Base-by-base conservation (phyloP, 768 basidiomycete genomes). In the Tylopilus intermedius region DNA sequence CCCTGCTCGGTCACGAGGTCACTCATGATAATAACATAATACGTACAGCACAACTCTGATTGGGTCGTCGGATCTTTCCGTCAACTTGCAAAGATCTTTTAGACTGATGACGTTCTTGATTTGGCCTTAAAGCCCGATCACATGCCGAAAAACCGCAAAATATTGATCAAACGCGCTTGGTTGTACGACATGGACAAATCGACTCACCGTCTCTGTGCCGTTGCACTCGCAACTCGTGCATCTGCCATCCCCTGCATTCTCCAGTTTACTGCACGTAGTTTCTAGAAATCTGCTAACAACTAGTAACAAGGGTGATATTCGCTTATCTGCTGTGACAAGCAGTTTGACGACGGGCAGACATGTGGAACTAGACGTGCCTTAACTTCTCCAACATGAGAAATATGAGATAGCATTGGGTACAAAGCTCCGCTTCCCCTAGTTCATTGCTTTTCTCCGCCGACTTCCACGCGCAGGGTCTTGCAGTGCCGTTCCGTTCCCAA, bases 381-480 rank as follows among this genome's bases (percentile, higher is more conserved):
- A 33, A 45, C 38, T 38, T 18, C 18, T 18, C 18, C 18, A 18
- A 18, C 18, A 18, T 18, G 18, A n/a, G 37, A 37, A 33, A 45
- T 7, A 27, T 27, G 41, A 43, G 26, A 43, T 27, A 24, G 9
- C 22, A 14, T 33, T 18, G 33, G 33, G 44, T 35, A 9, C 35
- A 26, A 37, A 26, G 15, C 15, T 37, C 24, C 45, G 33, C n/a
- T 8, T 13, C 26, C 35, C 47, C 8, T 14, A 5, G 32, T 11
- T 33, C 35, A 6, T 37, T 37, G 35, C 35, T 7, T 2, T 40
- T 15, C 40, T 30, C 49, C 50, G 42, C 50, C 40, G 35, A 51
- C 27, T 51, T 51, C 35, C 50, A 51, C 50, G 50, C 18, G 5
- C 33, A 51, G 50, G 50, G 50, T 51, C 50, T 35, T 38, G 37